A percentile compares a stretch with the other conserved stretches of the same genome.
Conservation (phyloP, 176 grass and related monocot genomes). For the Tillandsia leiboldiana region DNA sequence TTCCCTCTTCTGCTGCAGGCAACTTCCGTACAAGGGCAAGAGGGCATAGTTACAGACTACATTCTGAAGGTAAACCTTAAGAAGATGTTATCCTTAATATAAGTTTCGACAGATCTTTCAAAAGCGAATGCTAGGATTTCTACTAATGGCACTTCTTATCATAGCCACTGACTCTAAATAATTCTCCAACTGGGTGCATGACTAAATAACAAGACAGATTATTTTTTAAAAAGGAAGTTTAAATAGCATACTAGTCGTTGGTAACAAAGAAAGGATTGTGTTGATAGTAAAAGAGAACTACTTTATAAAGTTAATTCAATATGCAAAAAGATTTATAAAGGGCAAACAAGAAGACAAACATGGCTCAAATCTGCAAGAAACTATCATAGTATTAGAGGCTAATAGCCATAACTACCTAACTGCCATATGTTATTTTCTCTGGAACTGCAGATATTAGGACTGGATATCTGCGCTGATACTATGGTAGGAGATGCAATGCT, state of each 20-base stretch:
- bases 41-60: constrained; percentile 32
- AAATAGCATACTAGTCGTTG: too few relatives aligned
- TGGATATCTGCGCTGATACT: constrained; percentile 81
- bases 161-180: background rate
- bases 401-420: constrained; percentile 13
- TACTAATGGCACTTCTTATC: constrained; percentile 8
- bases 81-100: background rate
- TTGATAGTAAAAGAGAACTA: too few relatives aligned
- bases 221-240: too few relatives aligned
- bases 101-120: background rate
- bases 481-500: constrained; percentile 85
- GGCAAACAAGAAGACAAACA: background rate
- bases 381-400: constrained; percentile 11
- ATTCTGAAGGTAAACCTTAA: constrained; percentile 49
- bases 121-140: background rate
- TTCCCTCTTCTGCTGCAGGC: constrained; percentile 15
- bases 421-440: background rate
- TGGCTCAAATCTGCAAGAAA: background rate
- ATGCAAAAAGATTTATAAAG: background rate
- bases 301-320: too few relatives aligned
- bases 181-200: too few relatives aligned
- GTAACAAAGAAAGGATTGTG: too few relatives aligned
- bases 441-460: constrained; percentile 62
- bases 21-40: constrained; percentile 25
- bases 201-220: too few relatives aligned